Conservation (phyloP, 1,284 basidiomycete species). For the Xanthoconium separans region DNA sequence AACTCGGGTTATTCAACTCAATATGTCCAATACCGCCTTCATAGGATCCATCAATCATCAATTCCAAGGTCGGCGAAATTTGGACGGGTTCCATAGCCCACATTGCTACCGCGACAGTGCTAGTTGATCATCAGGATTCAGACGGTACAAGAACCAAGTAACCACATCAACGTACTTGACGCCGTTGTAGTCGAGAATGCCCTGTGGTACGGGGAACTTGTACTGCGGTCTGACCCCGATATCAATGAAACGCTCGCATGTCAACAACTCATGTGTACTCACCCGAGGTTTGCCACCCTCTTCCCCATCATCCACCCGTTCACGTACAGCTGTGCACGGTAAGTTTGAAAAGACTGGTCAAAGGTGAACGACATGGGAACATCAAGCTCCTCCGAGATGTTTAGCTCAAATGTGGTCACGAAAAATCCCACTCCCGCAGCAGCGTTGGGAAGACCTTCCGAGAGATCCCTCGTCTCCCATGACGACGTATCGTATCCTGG, state of each 20-base stretch:
- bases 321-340: conserved; percentile 71
- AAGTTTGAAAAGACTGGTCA: conserved; percentile 56
- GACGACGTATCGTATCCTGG: conserved; percentile 65
- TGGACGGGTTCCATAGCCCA: conserved; percentile 60
- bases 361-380: conserved; percentile 70
- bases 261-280: conserved; percentile 3
- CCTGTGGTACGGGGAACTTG: conserved; percentile 77
- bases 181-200: conserved; percentile 70
- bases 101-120: conserved; percentile 69
- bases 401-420: conserved; percentile 65
- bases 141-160: background rate
- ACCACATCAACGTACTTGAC: conserved; percentile 53
- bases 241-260: conserved; percentile 1
- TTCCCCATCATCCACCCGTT: conserved; percentile 91
- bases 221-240: conserved; percentile 55
- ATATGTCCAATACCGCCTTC: conserved; percentile 66
- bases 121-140: conserved; percentile 29
- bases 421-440: conserved; percentile 76
- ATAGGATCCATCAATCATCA: conserved; percentile 56
- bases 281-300: conserved; percentile 70
- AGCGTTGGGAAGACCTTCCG: conserved; percentile 53
- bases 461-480: conserved; percentile 57
- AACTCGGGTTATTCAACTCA: conserved; percentile 56
- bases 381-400: conserved; percentile 59
- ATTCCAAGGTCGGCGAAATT: conserved; percentile 51